A percentile compares a stretch with the other conserved stretches of the same genome.
Evolutionary conservation across 164 flowering plant genomes (phyloP).

Genomic region (Warburgia ugandensis): DNA sequence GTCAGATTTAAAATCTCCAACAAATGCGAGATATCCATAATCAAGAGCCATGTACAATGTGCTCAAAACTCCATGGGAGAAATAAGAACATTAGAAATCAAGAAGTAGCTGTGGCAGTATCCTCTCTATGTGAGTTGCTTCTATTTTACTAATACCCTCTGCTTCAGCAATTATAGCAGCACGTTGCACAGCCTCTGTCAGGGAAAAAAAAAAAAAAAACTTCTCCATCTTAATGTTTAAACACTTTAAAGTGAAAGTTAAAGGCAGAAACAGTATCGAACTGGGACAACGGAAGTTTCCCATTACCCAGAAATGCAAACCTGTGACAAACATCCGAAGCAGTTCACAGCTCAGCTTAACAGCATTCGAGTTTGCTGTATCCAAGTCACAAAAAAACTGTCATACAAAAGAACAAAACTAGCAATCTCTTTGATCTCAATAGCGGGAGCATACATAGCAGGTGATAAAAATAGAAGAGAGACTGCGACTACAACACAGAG

Average conservation of each 20-base stretch:
- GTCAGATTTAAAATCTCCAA: too few relatives aligned
- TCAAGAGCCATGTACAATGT: too few relatives aligned
- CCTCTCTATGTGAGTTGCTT: slow-evolving; percentile 86
- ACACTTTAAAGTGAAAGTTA: background rate
- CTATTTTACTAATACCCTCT: slow-evolving; percentile 63
- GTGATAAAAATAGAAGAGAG: too few relatives aligned
- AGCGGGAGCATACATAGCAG: background rate
- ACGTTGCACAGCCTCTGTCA: slow-evolving; percentile 87
- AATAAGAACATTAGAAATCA: slow-evolving; percentile 59
- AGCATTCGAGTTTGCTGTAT: slow-evolving; percentile 79
- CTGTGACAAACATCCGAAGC: slow-evolving; percentile 64
- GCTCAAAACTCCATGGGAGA: too few relatives aligned
- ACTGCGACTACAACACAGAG: too few relatives aligned
- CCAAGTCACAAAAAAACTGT: background rate
- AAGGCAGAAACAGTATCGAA: too few relatives aligned
- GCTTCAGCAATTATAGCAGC: slow-evolving; percentile 89
- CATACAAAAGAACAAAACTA: background rate
- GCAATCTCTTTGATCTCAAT: background rate
- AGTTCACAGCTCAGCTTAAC: slow-evolving; percentile 78
- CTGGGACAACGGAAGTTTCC: too few relatives aligned
- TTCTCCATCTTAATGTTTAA: too few relatives aligned
- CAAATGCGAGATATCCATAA: too few relatives aligned
- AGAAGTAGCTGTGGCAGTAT: slow-evolving; percentile 85
- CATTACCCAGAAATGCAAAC: slow-evolving; percentile 22
- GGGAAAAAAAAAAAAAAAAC: too few relatives aligned